Evolutionary conservation across 805 yeast species (phyloP), one percentile per base, ranked within the genome.

Genomic region (Yarrowia sp.): DNA sequence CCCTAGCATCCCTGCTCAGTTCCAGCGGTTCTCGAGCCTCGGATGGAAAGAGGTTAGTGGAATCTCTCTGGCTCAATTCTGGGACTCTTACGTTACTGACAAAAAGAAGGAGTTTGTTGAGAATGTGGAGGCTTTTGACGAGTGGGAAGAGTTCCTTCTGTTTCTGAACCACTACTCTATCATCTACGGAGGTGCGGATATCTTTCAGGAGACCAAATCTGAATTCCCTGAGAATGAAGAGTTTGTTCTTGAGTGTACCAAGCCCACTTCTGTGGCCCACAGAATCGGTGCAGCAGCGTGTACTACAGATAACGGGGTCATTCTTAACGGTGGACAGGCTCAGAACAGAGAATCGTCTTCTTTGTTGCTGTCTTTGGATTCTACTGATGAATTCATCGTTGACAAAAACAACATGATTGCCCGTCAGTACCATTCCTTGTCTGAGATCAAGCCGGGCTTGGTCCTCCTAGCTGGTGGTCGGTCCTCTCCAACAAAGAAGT

Each of bases 81-180:
- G 96, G 96, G 71, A 71, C 14, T 68, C 75, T 9, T 72, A 80
- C 21, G 75, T 86, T 1, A 72, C 79, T 4, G 67, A 67, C 2
- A 77, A 76, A 0, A 71, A 76, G 6, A 83, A 82, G 68, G 48
- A 64, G 0, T 72, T 74, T 43, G 80, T 90, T 9, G 78, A 77
- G 17, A 52, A 71, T 0, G 78, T 88, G 21, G 96, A 89, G 71
- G 82, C 83, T 3, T 90, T 89, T 74, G 96, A 90, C 73, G 96
- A 90, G 75, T 83, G 89, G 84, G 96, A 89, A 75, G 96, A 89
- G 73, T 89, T 89, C 67, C 80, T 85, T 30, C 71, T 87, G 14
- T 89, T 88, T 70, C 83, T 90, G 65, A 93, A 88, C 70, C 95
- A 89, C 72, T 90, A 89, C 70, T 77, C 85, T 38, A 78, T 87